Evolutionary conservation across 768 basidiomycete genomes (phyloP).

Genomic region (Nidula microcarpa): DNA sequence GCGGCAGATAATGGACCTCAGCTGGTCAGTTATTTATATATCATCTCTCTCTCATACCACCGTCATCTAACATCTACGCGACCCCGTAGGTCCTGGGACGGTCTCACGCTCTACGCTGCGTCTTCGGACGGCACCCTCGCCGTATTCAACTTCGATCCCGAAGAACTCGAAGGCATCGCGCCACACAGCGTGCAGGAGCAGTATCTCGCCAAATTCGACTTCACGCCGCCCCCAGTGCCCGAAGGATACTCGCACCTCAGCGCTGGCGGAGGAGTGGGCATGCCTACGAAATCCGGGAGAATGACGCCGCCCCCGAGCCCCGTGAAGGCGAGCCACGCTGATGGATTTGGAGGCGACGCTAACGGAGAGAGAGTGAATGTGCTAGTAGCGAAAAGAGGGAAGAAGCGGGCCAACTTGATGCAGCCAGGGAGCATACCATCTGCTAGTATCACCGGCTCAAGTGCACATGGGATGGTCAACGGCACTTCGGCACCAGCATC

Average conservation of each 20-base stretch:
- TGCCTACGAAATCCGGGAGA: constrained; percentile 5
- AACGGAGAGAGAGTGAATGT: constrained; percentile 65
- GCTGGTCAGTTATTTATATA: constrained; percentile 60
- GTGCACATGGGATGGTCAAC: constrained; percentile 1
- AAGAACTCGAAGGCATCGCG: constrained; percentile 80
- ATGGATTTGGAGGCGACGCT: constrained; percentile 36
- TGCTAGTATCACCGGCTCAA: constrained; percentile 10
- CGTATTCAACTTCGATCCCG: constrained; percentile 78
- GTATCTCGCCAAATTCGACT: constrained; percentile 81
- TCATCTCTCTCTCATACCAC: constrained; percentile 3
- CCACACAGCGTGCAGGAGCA: constrained; percentile 69
- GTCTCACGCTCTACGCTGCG: constrained; percentile 87
- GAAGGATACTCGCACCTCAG: constrained; percentile 68
- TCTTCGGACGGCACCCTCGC: constrained; percentile 95
- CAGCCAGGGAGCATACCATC: constrained; percentile 21
- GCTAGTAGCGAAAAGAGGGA: constrained; percentile 69
- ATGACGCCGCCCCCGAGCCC: constrained; percentile 43
- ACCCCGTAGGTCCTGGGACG: constrained; percentile 97
- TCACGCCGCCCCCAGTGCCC: constrained; percentile 62
- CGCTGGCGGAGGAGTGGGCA: background rate
- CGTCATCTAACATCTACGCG: constrained; percentile 3
- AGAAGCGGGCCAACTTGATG: constrained; percentile 58
- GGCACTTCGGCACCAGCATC: constrained; percentile 19
- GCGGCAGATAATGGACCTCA: constrained; percentile 91
- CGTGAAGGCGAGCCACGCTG: constrained; percentile 19